Conservation (phyloP, 2,329 filamentous ascomycete species). For the Fusarium sp. region DNA sequence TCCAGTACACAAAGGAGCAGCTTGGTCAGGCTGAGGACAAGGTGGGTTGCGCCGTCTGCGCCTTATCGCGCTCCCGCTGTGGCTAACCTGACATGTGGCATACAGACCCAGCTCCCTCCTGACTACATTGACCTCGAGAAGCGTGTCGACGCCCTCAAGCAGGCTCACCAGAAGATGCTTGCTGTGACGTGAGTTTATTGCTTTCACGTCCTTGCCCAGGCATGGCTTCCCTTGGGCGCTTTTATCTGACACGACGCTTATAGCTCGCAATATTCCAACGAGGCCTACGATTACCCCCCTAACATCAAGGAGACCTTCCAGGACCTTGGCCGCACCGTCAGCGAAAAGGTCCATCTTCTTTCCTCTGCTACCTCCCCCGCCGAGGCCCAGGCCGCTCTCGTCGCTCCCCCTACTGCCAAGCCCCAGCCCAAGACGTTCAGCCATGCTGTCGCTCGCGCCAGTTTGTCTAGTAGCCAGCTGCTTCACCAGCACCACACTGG, state of each 20-base stretch:
- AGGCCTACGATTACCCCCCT: conserved; percentile 90
- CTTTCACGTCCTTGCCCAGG: neutral
- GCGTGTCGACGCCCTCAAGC: conserved; percentile 95
- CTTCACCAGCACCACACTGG: conserved; percentile 86
- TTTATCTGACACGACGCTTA: conserved; percentile 36
- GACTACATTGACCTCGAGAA: conserved; percentile 99
- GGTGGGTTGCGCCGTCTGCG: conserved; percentile 57
- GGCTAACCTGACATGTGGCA: conserved; percentile 26
- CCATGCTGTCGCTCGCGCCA: conserved; percentile 93
- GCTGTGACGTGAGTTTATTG: conserved; percentile 82
- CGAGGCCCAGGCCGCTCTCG: conserved; percentile 94
- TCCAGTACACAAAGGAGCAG: conserved; percentile 98
- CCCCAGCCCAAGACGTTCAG: conserved; percentile 98
- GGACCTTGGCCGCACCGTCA: conserved; percentile 93
- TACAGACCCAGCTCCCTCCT: conserved; percentile 90
- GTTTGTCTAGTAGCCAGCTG: conserved; percentile 85
- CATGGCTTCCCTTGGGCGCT: neutral
- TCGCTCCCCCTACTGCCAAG: conserved; percentile 88
- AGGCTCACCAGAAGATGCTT: conserved; percentile 96
- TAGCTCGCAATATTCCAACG: conserved; percentile 93
- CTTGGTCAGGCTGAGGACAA: conserved; percentile 95
- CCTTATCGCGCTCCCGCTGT: conserved; percentile 12
- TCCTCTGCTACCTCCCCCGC: conserved; percentile 86
- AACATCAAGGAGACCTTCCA: conserved; percentile 98
- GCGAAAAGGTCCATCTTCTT: conserved; percentile 92